A percentile compares a stretch with the other conserved stretches of the same genome.
Conservation (phyloP, 2,329 filamentous ascomycete species). For the Acephala macrosclerotiorum region DNA sequence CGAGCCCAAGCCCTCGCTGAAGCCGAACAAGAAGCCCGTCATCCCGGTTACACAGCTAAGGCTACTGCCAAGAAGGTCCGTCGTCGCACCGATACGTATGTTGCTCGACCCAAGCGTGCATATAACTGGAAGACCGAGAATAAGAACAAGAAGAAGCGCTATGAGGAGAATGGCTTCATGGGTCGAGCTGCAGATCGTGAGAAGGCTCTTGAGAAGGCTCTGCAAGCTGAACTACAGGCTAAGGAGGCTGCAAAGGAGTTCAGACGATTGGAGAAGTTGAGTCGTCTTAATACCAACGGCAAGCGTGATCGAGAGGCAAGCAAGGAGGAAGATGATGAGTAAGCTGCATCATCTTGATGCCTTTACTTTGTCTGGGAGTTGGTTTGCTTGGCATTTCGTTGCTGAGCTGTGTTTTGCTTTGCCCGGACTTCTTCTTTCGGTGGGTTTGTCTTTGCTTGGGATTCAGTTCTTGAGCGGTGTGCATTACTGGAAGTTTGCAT, state of each 20-base stretch:
- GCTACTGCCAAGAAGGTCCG: not conserved
- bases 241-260: not conserved
- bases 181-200: not conserved
- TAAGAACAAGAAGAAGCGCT: not conserved
- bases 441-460: too few relatives aligned
- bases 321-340: not conserved
- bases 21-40: not conserved
- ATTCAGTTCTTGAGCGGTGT: too few relatives aligned
- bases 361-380: not conserved
- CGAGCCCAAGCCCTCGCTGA: not conserved
- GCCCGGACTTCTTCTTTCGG: too few relatives aligned
- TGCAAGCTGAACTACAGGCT: not conserved
- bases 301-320: not conserved
- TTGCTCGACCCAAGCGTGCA: not conserved
- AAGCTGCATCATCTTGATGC: not conserved
- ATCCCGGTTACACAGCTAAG: not conserved
- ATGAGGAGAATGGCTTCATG: not conserved
- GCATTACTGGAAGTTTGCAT: too few relatives aligned
- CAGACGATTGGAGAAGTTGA: not conserved
- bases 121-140: not conserved
- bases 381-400: not conserved
- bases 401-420: not conserved
- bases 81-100: not conserved
- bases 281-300: not conserved
- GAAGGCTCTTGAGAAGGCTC: not conserved